phyloP scores from a whole-genome alignment of 176 grass and related monocot genomes.

The Microstegium vimineum region DNA sequence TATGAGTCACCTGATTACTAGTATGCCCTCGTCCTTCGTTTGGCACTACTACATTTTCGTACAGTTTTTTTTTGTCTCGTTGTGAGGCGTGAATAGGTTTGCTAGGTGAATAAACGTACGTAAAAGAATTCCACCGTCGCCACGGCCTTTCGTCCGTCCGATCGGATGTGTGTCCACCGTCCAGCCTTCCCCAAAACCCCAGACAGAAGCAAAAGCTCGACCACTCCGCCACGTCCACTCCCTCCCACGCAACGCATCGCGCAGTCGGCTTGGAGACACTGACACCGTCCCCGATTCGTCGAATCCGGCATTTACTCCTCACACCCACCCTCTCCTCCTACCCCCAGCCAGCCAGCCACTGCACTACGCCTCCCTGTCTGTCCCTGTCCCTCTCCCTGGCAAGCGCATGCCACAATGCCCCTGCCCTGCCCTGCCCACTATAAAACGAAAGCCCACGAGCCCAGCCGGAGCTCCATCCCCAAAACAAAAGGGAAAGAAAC shows the following conservation, averaged over 20 bases:
- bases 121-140: no score
- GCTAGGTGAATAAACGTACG: no score
- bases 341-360: background rate
- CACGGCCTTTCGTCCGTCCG: no score
- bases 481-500: background rate
- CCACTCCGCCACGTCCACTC: background rate
- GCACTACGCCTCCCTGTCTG: background rate
- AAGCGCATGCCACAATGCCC: no score
- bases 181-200: no score
- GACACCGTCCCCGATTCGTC: slow-evolving; percentile 42
- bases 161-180: no score
- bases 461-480: background rate
- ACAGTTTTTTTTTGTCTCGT: no score
- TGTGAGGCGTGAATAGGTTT: no score
- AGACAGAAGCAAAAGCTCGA: background rate
- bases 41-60: no score
- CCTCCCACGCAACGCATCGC: background rate
- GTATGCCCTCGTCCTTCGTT: no score
- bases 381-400: no score
- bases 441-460: background rate
- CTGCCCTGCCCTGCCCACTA: background rate
- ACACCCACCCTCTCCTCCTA: background rate
- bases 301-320: slow-evolving; percentile 47
- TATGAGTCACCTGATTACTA: no score
- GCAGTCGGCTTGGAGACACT: background rate